phyloP scores from a whole-genome alignment of 2,329 filamentous ascomycete species.

The Scedosporium dehoogii region DNA sequence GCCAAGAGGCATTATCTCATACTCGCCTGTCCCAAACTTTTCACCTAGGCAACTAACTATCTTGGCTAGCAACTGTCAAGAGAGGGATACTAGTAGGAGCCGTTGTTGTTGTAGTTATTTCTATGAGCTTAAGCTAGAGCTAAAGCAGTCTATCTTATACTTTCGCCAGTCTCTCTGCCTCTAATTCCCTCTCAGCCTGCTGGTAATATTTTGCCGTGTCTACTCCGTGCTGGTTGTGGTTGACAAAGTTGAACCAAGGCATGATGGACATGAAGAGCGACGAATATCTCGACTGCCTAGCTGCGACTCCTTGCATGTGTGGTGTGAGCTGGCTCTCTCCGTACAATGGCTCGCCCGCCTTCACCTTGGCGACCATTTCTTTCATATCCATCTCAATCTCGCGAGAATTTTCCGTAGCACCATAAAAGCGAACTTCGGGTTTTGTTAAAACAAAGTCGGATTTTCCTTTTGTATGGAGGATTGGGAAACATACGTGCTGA shows the following conservation, averaged over 20 bases:
- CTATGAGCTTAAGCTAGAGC: background rate
- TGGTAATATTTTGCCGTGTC: conserved; percentile 98
- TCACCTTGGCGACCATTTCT: conserved; percentile 96
- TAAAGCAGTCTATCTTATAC: background rate
- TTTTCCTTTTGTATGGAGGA: background rate
- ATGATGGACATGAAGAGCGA: conserved; percentile 74
- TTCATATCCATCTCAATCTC: conserved; percentile 95
- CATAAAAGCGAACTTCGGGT: conserved; percentile 79
- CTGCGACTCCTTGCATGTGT: conserved; percentile 88
- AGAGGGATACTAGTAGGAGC: too few species aligned
- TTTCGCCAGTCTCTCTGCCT: conserved; percentile 48
- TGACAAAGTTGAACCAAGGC: conserved; percentile 98
- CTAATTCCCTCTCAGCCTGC: conserved; percentile 87
- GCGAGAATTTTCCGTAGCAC: conserved; percentile 81
- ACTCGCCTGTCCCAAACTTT: too few species aligned
- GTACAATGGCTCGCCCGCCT: conserved; percentile 82
- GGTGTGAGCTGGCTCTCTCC: conserved; percentile 68
- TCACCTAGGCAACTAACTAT: too few species aligned
- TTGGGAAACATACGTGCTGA: conserved; percentile 58
- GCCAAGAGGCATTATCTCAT: too few species aligned
- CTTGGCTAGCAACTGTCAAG: too few species aligned
- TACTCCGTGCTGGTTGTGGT: conserved; percentile 90
- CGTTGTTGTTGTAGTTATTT: background rate
- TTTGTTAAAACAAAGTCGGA: background rate
- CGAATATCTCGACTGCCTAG: conserved; percentile 86